phyloP scores from a whole-genome alignment of 768 basidiomycete genomes.

The Pisolithus albus region DNA sequence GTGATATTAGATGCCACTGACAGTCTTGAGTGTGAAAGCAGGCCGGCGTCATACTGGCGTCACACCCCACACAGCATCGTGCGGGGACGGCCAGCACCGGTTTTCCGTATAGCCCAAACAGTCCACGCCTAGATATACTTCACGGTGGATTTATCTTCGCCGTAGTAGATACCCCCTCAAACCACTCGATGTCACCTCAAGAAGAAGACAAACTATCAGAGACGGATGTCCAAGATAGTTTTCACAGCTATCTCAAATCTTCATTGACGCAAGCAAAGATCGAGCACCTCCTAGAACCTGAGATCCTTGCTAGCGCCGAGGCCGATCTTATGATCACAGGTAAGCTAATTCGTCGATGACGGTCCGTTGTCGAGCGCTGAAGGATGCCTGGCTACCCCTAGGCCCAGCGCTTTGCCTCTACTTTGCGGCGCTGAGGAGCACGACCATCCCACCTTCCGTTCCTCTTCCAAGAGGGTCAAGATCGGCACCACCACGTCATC shows the following conservation, averaged over 20 bases:
- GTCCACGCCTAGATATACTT: no score
- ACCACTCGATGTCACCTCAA: conserved; percentile 13
- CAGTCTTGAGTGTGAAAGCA: no score
- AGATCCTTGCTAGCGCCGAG: conserved; percentile 70
- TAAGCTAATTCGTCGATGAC: conserved; percentile 21
- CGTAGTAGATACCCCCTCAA: neutral
- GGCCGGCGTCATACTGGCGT: no score
- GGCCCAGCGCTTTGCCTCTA: conserved; percentile 80
- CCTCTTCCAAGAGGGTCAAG: conserved; percentile 61
- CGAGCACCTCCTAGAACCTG: conserved; percentile 65
- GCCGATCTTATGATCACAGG: conserved; percentile 84
- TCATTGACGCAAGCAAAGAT: conserved; percentile 73
- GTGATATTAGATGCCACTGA: no score
- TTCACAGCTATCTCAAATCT: conserved; percentile 76
- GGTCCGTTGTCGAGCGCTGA: neutral
- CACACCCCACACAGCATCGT: no score
- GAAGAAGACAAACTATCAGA: conserved; percentile 47
- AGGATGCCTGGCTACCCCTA: conserved; percentile 13
- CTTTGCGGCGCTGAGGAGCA: conserved; percentile 74
- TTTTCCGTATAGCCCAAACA: no score
- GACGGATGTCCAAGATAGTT: conserved; percentile 64
- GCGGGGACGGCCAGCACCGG: no score
- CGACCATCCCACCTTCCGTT: conserved; percentile 72
- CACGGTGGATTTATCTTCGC: neutral
- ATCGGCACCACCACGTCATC: conserved; percentile 41